Percentiles rank a stretch among this genome's conserved stretches.
These are phyloP conservation scores for Auriscalpium microsporum DNA, from an alignment of 768 basidiomycete species.

Conservation along the genomic window DNA sequence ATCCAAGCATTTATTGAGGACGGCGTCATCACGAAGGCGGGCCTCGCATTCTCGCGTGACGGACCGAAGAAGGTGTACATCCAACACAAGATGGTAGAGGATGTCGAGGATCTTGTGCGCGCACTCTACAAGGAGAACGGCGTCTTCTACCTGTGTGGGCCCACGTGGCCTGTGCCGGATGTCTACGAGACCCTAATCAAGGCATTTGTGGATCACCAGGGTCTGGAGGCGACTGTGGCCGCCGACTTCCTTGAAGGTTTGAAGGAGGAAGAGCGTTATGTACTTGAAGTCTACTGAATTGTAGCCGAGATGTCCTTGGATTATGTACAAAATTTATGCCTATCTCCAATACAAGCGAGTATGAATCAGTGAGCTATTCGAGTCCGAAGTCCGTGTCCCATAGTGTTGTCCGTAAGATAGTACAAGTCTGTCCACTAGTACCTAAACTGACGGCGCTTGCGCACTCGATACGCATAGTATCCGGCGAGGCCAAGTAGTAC, in stretches of 20 bases:
- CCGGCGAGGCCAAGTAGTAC: slow-evolving; percentile 38
- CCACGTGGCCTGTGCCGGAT: slow-evolving; percentile 99
- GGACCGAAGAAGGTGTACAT: slow-evolving; percentile 92
- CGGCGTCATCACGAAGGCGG: slow-evolving; percentile 79
- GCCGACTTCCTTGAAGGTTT: slow-evolving; percentile 78
- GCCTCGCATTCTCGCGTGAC: slow-evolving; percentile 95
- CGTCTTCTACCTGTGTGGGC: slow-evolving; percentile 94
- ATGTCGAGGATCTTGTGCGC: slow-evolving; percentile 65
- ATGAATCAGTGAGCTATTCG: too few relatives aligned
- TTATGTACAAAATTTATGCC: background rate
- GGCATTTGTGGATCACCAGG: slow-evolving; percentile 66
- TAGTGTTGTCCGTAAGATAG: too few relatives aligned
- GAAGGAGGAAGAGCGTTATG: slow-evolving; percentile 97
- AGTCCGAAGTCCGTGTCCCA: too few relatives aligned
- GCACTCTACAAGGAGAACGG: slow-evolving; percentile 69
- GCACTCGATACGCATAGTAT: slow-evolving; percentile 18
- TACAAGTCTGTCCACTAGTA: background rate
- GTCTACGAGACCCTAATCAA: slow-evolving; percentile 89
- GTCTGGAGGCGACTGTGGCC: slow-evolving; percentile 54
- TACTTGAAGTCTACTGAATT: slow-evolving; percentile 65
- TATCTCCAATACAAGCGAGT: too few relatives aligned
- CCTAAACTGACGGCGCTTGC: slow-evolving; percentile 4
- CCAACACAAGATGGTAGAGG: slow-evolving; percentile 95
- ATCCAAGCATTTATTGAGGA: slow-evolving; percentile 90
- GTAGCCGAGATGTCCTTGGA: background rate